Evolutionary conservation across 352 stramenopile genomes (phyloP).

Genomic region (Globisporangium sylvaticum): DNA sequence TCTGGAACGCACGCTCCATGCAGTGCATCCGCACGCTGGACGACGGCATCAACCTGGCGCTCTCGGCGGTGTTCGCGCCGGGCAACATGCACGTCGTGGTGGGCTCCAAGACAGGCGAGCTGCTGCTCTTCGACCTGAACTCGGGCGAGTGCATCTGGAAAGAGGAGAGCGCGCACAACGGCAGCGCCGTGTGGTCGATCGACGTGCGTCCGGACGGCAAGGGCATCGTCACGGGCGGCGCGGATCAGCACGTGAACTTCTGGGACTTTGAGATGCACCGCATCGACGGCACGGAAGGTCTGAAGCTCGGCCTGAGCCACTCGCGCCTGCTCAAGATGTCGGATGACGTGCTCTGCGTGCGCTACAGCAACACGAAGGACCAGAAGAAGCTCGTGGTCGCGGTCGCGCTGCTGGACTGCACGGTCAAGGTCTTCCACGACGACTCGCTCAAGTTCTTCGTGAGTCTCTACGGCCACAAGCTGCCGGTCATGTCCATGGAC

Average conservation of each 20-base stretch:
- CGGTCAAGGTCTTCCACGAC: slow-evolving; percentile 99
- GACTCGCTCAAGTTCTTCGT: slow-evolving; percentile 99
- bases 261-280: slow-evolving; percentile 95
- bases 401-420: slow-evolving; percentile 94
- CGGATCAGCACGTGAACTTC: slow-evolving; percentile 98
- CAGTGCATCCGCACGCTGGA: slow-evolving; percentile 90
- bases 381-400: slow-evolving; percentile 84
- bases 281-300: slow-evolving; percentile 36
- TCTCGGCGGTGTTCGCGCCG: slow-evolving; percentile 94
- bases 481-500: slow-evolving; percentile 97
- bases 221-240: slow-evolving; percentile 93
- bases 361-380: slow-evolving; percentile 94
- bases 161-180: slow-evolving; percentile 86
- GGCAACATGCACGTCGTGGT: slow-evolving; percentile 97
- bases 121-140: slow-evolving; percentile 94
- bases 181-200: slow-evolving; percentile 96
- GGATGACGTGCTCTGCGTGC: slow-evolving; percentile 97
- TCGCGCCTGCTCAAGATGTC: slow-evolving; percentile 97
- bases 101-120: slow-evolving; percentile 95
- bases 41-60: slow-evolving; percentile 75
- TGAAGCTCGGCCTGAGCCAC: slow-evolving; percentile 92
- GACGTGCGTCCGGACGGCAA: slow-evolving; percentile 91
- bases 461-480: slow-evolving; percentile 98
- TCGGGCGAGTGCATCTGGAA: slow-evolving; percentile 92
- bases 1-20: slow-evolving; percentile 90